Evolutionary conservation across 2,329 filamentous ascomycete species (phyloP), one percentile per base, ranked within the genome.

Genomic region (Pyrenophora seminiperda): DNA sequence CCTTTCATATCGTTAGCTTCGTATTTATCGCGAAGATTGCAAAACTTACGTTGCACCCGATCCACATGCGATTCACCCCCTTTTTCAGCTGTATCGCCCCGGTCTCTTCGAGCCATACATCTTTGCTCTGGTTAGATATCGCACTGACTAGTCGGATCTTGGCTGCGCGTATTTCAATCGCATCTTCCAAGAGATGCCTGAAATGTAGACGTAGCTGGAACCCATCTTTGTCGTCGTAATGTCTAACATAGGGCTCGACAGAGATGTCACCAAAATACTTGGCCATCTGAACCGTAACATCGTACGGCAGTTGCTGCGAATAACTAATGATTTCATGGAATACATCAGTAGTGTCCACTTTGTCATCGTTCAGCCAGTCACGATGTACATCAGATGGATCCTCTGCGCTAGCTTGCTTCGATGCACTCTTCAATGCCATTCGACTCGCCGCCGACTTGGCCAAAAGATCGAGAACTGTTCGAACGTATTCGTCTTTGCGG

Each of bases 401-500:
- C 7, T 47, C 24, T 11, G 50, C 40, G 44, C 50, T 57, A n/a
- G 40, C 51, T 43, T 40, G 49, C 24, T 63, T 66, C 6, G 52
- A 56, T 2, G 61, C 58, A n/a, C 53, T 48, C 32, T 56, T 62
- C 41, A 68, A 60, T 1, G 65, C 61, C 41, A 67, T 68, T 30
- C 60, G 59, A 33, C 67, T 71, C 18, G 68, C 70, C 24, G 73
- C 86, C 0, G 84, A 82, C 66, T 90, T 91, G 6, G 82, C 83
- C 9, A 94, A 75, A 1, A 97, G 76, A 62, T 88, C 88, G 11
- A 97, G 77, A 7, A 90, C 80, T 7, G 89, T 86, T 18, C 84
- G 83, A 13, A 92, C 85, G 63, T 91, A 95, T 54, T 96, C 90
- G 43, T 93, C 88, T 52, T 85, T 85, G 11, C 85, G 84, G 40